These are phyloP conservation scores for Sungouiozyma intestinalis DNA, from an alignment of 805 yeast species.

Conservation along the genomic window DNA sequence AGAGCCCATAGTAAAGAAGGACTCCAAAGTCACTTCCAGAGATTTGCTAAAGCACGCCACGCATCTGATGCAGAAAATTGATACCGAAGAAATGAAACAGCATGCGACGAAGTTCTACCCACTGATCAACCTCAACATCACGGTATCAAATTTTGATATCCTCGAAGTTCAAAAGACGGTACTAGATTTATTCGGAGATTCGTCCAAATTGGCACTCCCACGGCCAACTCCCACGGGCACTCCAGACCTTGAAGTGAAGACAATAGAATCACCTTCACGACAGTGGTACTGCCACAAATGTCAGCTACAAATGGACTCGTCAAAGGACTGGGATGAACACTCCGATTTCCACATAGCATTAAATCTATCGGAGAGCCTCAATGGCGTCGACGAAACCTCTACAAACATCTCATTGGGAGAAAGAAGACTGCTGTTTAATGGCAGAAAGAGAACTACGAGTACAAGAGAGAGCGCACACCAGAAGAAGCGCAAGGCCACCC, in stretches of 20 bases:
- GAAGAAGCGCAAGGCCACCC: no score
- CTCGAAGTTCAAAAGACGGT: slow-evolving; percentile 27
- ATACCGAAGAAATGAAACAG: slow-evolving; percentile 16
- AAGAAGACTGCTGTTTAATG: slow-evolving; percentile 15
- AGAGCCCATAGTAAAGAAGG: slow-evolving; percentile 8
- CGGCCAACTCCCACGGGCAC: no score
- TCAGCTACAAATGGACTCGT: slow-evolving; percentile 8
- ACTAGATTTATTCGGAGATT: slow-evolving; percentile 27
- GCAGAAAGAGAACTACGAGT: neutral
- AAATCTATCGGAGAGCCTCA: slow-evolving; percentile 36
- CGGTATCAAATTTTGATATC: slow-evolving; percentile 44
- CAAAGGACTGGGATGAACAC: slow-evolving; percentile 33
- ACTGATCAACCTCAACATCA: slow-evolving; percentile 39
- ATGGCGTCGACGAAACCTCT: slow-evolving; percentile 26
- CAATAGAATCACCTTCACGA: neutral
- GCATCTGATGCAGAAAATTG: slow-evolving; percentile 34
- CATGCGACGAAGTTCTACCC: slow-evolving; percentile 34
- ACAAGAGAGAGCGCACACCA: neutral
- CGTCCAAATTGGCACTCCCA: no score
- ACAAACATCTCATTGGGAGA: slow-evolving; percentile 21
- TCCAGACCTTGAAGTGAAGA: no score
- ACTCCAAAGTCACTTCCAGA: slow-evolving; percentile 12
- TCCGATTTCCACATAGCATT: slow-evolving; percentile 45
- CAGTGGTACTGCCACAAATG: slow-evolving; percentile 16
- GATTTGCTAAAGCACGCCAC: slow-evolving; percentile 28